Evolutionary conservation across 139 green algal genomes (phyloP).

Genomic region (Chlorella ohadii): DNA sequence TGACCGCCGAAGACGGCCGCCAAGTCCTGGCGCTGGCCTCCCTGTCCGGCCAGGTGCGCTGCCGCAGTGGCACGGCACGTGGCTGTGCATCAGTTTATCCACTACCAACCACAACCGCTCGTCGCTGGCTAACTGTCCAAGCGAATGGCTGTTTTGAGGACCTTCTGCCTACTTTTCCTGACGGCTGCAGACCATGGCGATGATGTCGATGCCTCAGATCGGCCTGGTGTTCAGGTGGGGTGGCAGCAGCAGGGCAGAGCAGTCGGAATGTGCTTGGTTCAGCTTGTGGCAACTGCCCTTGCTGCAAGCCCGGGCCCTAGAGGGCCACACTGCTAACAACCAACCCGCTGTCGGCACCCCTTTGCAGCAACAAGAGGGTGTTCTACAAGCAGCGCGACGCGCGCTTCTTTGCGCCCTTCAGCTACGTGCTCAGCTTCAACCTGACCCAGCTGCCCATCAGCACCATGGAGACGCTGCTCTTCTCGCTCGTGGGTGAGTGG

Average conservation of each 20-base stretch:
- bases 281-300: neutral
- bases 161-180: no score
- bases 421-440: slow-evolving; percentile 49
- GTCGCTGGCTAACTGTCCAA: no score
- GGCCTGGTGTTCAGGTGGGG: slow-evolving; percentile 49
- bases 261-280: no score
- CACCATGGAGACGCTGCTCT: slow-evolving; percentile 65
- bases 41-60: slow-evolving; percentile 58
- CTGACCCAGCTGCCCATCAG: slow-evolving; percentile 62
- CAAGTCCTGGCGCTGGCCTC: slow-evolving; percentile 61
- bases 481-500: slow-evolving; percentile 56
- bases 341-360: no score
- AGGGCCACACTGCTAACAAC: no score
- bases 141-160: no score
- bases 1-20: slow-evolving; percentile 2
- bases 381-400: slow-evolving; percentile 88
- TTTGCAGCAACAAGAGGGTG: slow-evolving; percentile 47
- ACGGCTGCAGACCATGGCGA: neutral
- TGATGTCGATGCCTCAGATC: slow-evolving; percentile 34
- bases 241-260: no score
- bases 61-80: no score
- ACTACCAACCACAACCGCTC: no score
- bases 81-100: no score
- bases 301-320: no score
- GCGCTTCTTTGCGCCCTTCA: slow-evolving; percentile 71